Evolutionary conservation across 768 basidiomycete genomes (phyloP).

Genomic region (Serendipita vermifera): DNA sequence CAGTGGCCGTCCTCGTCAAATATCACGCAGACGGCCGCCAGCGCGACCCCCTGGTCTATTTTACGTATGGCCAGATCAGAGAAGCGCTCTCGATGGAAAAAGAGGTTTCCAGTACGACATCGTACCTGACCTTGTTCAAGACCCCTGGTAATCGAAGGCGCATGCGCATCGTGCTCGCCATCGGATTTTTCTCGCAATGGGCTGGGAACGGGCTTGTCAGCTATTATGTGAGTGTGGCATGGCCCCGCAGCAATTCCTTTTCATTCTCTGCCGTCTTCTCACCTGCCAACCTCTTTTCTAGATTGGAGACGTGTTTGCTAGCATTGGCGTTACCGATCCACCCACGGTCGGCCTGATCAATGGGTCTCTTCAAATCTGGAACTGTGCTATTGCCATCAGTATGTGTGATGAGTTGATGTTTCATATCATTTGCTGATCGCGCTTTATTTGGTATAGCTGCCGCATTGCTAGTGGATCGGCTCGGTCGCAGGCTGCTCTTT

Average conservation of each 20-base stretch:
- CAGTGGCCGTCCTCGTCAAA: slow-evolving; percentile 35
- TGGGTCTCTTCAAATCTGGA: slow-evolving; percentile 41
- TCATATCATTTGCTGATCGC: not conserved
- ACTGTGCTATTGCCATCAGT: slow-evolving; percentile 38
- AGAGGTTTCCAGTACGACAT: slow-evolving; percentile 18
- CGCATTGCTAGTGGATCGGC: slow-evolving; percentile 51
- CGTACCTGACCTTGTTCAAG: slow-evolving; percentile 19
- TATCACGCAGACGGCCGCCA: slow-evolving; percentile 44
- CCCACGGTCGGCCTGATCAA: slow-evolving; percentile 43
- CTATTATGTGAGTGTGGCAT: slow-evolving; percentile 9
- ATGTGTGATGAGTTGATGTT: slow-evolving; percentile 25
- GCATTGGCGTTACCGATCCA: slow-evolving; percentile 38
- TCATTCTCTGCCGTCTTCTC: slow-evolving; percentile 20
- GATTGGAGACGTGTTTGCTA: slow-evolving; percentile 40
- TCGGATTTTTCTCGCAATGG: slow-evolving; percentile 12
- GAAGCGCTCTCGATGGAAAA: slow-evolving; percentile 20
- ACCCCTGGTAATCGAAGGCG: slow-evolving; percentile 21
- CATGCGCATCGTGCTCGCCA: slow-evolving; percentile 25
- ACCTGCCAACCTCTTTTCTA: slow-evolving; percentile 49
- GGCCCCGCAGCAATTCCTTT: slow-evolving; percentile 29
- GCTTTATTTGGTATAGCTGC: slow-evolving; percentile 28
- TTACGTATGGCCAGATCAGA: slow-evolving; percentile 20
- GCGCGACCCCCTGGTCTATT: not conserved
- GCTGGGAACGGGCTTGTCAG: not conserved
- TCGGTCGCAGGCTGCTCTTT: slow-evolving; percentile 59